Percentiles rank a stretch among this genome's conserved stretches.
These are phyloP conservation scores for Arabidopsis suecica DNA, from an alignment of 345 rosid species.

Conservation along the genomic window DNA sequence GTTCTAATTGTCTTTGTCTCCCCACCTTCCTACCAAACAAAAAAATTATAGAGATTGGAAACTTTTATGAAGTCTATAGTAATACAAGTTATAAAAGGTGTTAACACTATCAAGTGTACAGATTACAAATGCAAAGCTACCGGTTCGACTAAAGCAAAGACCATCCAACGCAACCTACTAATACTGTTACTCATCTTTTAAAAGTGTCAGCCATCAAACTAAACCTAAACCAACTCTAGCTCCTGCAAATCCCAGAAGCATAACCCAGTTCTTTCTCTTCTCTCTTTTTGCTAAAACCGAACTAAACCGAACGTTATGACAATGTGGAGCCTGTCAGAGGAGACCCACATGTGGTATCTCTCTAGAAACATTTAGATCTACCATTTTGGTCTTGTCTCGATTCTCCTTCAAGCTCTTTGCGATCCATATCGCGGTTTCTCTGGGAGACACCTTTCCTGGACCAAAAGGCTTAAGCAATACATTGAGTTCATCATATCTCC, in stretches of 20 bases:
- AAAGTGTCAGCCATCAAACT: constrained; percentile 22
- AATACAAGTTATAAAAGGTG: background rate
- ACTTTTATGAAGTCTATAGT: background rate
- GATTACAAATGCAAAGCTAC: background rate
- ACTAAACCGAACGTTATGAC: background rate
- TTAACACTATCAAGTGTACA: background rate
- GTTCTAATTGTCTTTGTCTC: no score
- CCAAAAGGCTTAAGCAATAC: constrained; percentile 92
- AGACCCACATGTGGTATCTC: constrained; percentile 5
- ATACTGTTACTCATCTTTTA: background rate
- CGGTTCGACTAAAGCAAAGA: background rate
- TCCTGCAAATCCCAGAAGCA: background rate
- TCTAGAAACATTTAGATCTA: background rate
- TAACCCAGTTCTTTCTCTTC: background rate
- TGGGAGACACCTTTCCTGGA: constrained; percentile 84
- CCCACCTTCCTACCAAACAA: background rate
- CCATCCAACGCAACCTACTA: background rate
- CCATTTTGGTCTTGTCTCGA: background rate
- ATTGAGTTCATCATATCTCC: constrained; percentile 82
- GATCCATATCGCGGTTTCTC: constrained; percentile 96
- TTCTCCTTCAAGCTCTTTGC: constrained; percentile 92
- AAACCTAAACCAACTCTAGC: constrained; percentile 14
- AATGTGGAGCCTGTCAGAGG: constrained; percentile 14
- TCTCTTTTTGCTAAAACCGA: background rate
- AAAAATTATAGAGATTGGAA: background rate